Conservation (phyloP, 352 stramenopile species). For the Pythium sukuiense region DNA sequence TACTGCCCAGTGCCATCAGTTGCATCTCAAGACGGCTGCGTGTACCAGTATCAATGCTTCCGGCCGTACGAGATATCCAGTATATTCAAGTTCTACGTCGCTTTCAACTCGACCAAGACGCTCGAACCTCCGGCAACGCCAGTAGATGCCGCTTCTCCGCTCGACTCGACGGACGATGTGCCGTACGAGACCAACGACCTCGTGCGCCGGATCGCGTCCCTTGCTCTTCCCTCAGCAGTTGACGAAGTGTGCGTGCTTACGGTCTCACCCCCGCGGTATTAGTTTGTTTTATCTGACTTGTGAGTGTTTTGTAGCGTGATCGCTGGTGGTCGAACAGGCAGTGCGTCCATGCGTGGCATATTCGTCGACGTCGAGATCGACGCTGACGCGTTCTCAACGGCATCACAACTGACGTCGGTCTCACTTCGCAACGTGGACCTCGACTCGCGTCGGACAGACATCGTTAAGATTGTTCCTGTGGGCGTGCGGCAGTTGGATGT, state of each 20-base stretch:
- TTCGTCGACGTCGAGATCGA: conserved; percentile 18
- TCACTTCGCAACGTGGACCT: conserved; percentile 19
- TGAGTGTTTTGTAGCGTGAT: conserved; percentile 1
- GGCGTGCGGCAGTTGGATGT: not conserved
- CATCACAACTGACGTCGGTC: conserved; percentile 6
- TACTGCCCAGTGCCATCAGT: not conserved
- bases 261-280: no score
- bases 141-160: not conserved
- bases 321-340: conserved; percentile 6
- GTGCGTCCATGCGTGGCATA: not conserved
- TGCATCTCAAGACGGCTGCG: not conserved
- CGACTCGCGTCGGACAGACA: not conserved
- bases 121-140: not conserved
- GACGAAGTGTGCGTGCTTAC: conserved; percentile 11
- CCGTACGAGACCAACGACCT: conserved; percentile 17
- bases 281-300: not conserved
- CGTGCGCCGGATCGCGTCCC: conserved; percentile 12
- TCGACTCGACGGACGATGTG: not conserved
- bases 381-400: not conserved
- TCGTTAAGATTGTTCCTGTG: conserved; percentile 5
- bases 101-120: conserved; percentile 8
- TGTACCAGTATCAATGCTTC: conserved; percentile 23
- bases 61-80: not conserved
- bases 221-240: conserved; percentile 1
- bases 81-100: conserved; percentile 21